Conservation (phyloP, 345 rosid species). For the Stellera chamaejasme region DNA sequence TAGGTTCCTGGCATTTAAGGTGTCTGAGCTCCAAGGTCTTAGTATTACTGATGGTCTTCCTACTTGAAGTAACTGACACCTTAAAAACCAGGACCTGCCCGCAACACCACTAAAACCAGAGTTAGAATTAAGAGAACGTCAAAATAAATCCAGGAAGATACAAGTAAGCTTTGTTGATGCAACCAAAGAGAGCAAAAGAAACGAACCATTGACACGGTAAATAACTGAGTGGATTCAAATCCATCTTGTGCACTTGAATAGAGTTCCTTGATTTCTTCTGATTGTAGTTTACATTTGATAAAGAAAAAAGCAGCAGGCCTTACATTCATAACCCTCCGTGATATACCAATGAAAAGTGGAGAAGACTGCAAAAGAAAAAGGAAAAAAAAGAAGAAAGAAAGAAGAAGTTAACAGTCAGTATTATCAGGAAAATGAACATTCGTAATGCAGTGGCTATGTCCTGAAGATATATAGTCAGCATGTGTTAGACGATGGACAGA, state of each 20-base stretch:
- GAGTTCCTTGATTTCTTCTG: slow-evolving; percentile 57
- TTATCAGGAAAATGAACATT: no score
- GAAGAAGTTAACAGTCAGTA: background rate
- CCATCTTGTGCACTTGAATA: slow-evolving; percentile 78
- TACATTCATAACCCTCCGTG: slow-evolving; percentile 63
- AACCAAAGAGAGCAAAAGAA: background rate
- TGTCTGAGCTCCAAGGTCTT: no score
- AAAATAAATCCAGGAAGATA: no score
- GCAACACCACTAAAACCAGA: no score
- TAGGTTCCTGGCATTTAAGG: no score
- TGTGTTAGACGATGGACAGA: no score
- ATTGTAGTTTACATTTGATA: slow-evolving; percentile 54
- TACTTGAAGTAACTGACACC: no score
- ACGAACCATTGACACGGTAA: slow-evolving; percentile 65
- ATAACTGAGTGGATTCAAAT: slow-evolving; percentile 78
- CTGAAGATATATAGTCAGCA: background rate
- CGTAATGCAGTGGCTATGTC: background rate
- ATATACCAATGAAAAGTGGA: slow-evolving; percentile 68
- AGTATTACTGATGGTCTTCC: no score
- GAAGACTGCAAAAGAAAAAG: slow-evolving; percentile 36
- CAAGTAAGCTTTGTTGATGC: no score
- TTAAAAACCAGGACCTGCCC: no score
- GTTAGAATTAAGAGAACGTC: no score
- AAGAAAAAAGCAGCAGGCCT: slow-evolving; percentile 86
- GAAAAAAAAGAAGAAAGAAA: background rate